A percentile compares a stretch with the other conserved stretches of the same genome.
Evolutionary conservation across 2,329 filamentous ascomycete genomes (phyloP).

Genomic region (Dactylonectria estremocensis): DNA sequence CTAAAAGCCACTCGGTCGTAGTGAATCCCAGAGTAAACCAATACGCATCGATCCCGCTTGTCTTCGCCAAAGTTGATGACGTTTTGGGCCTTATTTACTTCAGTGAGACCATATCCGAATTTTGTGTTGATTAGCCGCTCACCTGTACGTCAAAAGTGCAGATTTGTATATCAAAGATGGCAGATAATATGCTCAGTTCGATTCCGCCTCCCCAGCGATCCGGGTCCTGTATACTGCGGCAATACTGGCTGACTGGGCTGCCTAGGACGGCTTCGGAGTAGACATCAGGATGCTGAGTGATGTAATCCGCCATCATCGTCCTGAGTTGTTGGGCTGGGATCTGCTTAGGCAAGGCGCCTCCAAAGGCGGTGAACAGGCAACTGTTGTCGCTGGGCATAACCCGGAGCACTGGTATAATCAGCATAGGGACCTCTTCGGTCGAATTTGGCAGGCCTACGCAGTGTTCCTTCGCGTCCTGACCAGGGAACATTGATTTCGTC

Average conservation of each 20-base stretch:
- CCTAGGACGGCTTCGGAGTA: slow-evolving; percentile 87
- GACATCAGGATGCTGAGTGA: slow-evolving; percentile 78
- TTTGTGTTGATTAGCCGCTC: slow-evolving; percentile 2
- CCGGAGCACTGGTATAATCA: slow-evolving; percentile 75
- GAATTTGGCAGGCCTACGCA: slow-evolving; percentile 56
- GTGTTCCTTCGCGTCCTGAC: slow-evolving; percentile 65
- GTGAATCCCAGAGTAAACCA: slow-evolving; percentile 94
- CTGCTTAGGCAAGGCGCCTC: slow-evolving; percentile 79
- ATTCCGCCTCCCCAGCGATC: slow-evolving; percentile 94
- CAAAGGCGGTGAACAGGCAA: slow-evolving; percentile 93
- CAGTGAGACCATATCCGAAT: not conserved
- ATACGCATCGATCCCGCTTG: slow-evolving; percentile 77
- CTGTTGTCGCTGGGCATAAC: slow-evolving; percentile 98
- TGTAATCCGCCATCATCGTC: slow-evolving; percentile 83
- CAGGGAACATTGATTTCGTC: slow-evolving; percentile 62
- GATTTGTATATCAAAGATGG: slow-evolving; percentile 89
- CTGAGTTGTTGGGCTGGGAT: slow-evolving; percentile 73
- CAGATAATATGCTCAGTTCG: slow-evolving; percentile 87
- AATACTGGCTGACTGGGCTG: slow-evolving; percentile 81
- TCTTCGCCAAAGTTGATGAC: slow-evolving; percentile 81
- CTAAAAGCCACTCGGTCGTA: slow-evolving; percentile 91
- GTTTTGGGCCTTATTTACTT: slow-evolving; percentile 49
- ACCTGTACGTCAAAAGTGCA: slow-evolving; percentile 85
- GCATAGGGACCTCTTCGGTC: not conserved
- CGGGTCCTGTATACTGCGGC: slow-evolving; percentile 82